A percentile compares a stretch with the other conserved stretches of the same genome.
phyloP scores from a whole-genome alignment of 768 basidiomycete genomes.

The Dendrothele bispora region DNA sequence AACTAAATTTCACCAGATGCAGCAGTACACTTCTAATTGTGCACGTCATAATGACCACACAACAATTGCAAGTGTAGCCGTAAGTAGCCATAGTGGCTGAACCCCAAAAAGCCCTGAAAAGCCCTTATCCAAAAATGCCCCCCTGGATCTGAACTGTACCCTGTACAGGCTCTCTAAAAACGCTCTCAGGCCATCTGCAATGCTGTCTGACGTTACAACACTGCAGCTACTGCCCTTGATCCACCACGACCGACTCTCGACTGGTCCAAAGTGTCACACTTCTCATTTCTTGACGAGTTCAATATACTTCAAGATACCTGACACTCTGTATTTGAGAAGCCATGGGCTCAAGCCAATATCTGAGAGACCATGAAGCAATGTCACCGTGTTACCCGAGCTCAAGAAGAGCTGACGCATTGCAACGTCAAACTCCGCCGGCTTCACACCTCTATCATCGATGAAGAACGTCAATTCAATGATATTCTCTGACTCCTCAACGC shows the following conservation, averaged over 20 bases:
- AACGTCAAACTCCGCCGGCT: constrained; percentile 24
- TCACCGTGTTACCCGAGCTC: constrained; percentile 16
- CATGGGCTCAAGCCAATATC: too few species aligned
- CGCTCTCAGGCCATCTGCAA: constrained; percentile 26
- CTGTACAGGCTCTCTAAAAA: constrained; percentile 27
- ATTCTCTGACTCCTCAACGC: too few species aligned
- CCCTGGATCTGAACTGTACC: too few species aligned
- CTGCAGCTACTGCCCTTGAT: constrained; percentile 18
- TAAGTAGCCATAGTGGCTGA: too few species aligned
- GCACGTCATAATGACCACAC: too few species aligned
- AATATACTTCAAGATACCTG: constrained; percentile 24
- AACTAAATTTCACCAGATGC: too few species aligned
- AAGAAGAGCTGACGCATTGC: constrained; percentile 21
- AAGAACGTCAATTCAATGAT: constrained; percentile 5
- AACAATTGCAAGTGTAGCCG: too few species aligned
- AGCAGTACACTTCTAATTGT: too few species aligned
- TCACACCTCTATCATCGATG: constrained; percentile 21
- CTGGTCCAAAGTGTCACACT: too few species aligned
- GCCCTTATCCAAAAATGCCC: too few species aligned
- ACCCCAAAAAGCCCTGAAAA: too few species aligned
- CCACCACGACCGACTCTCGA: constrained; percentile 19
- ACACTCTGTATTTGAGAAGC: constrained; percentile 19
- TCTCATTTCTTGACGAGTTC: too few species aligned
- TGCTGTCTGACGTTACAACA: constrained; percentile 30
- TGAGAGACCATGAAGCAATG: constrained; percentile 19